A percentile compares a stretch with the other conserved stretches of the same genome.
phyloP scores from a whole-genome alignment of 2,329 filamentous ascomycete species.

The Exophiala aquamarina region DNA sequence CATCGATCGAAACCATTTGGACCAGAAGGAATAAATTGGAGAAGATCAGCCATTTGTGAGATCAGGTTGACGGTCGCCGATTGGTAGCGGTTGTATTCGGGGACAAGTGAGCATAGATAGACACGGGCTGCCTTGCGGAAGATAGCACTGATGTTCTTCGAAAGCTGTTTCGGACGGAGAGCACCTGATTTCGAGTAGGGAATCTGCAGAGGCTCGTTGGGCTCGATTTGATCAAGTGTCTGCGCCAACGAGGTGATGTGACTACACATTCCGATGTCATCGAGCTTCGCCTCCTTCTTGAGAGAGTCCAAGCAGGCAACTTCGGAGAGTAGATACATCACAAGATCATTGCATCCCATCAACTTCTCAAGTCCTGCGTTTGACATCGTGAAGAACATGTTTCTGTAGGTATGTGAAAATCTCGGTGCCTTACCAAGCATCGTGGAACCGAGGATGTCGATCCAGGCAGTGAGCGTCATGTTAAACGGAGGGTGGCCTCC shows the following conservation, averaged over 20 bases:
- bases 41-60: slow-evolving; percentile 71
- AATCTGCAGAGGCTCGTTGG: slow-evolving; percentile 58
- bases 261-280: slow-evolving; percentile 81
- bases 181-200: slow-evolving; percentile 64
- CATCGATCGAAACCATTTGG: slow-evolving; percentile 82
- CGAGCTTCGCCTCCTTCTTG: slow-evolving; percentile 73
- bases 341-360: slow-evolving; percentile 95
- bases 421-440: slow-evolving; percentile 83
- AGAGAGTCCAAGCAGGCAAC: slow-evolving; percentile 93
- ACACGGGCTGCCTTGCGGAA: slow-evolving; percentile 92
- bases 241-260: slow-evolving; percentile 86
- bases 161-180: slow-evolving; percentile 78
- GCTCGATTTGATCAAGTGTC: slow-evolving; percentile 35
- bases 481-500: slow-evolving; percentile 73
- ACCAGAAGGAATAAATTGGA: slow-evolving; percentile 80
- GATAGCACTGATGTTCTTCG: slow-evolving; percentile 82
- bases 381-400: slow-evolving; percentile 73
- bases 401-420: slow-evolving; percentile 92
- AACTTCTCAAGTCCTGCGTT: slow-evolving; percentile 80
- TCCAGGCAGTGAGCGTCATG: slow-evolving; percentile 93
- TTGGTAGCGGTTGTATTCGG: slow-evolving; percentile 77
- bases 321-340: slow-evolving; percentile 98
- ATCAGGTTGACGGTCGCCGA: slow-evolving; percentile 74
- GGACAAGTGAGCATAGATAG: slow-evolving; percentile 94
- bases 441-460: slow-evolving; percentile 92